These are phyloP conservation scores for Lojkania enalia DNA, from an alignment of 2,329 filamentous ascomycete genomes.

Conservation along the genomic window DNA sequence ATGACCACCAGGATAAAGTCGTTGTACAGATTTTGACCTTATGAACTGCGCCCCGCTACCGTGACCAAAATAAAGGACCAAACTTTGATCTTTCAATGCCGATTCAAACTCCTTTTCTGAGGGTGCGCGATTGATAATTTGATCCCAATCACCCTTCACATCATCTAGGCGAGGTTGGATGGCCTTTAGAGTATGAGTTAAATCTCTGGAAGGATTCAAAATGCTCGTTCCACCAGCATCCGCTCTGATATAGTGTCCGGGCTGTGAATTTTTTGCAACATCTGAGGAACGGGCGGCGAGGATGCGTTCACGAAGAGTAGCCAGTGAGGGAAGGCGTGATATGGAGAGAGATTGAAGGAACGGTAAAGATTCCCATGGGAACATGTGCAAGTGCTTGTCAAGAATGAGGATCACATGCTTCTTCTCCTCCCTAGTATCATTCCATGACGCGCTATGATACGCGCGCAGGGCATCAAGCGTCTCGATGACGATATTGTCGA, in stretches of 20 bases:
- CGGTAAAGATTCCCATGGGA: conserved; percentile 95
- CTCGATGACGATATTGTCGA: conserved; percentile 87
- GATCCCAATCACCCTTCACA: conserved; percentile 61
- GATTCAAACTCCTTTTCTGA: conserved; percentile 75
- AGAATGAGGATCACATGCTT: conserved; percentile 85
- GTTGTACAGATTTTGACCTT: conserved; percentile 77
- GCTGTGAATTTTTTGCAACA: conserved; percentile 13
- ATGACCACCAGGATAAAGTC: conserved; percentile 60
- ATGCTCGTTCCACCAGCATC: conserved; percentile 70
- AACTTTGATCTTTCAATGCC: conserved; percentile 66
- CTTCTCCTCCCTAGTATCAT: conserved; percentile 41
- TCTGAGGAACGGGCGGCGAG: conserved; percentile 52
- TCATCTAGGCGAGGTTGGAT: conserved; percentile 68
- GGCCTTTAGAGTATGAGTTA: conserved; percentile 75
- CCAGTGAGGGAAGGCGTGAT: conserved; percentile 85
- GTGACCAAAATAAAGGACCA: conserved; percentile 94
- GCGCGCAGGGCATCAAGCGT: conserved; percentile 79
- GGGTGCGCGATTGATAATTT: conserved; percentile 70
- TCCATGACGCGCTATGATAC: conserved; percentile 64
- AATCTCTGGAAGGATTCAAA: conserved; percentile 84
- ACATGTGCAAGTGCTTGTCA: conserved; percentile 86
- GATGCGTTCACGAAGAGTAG: conserved; percentile 77
- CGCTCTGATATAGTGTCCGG: conserved; percentile 55
- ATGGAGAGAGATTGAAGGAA: conserved; percentile 79
- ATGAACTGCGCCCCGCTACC: conserved; percentile 95